Evolutionary conservation across 768 basidiomycete species (phyloP), one percentile per base, ranked within the genome.

Genomic region (Kwoniella heveanensis): DNA sequence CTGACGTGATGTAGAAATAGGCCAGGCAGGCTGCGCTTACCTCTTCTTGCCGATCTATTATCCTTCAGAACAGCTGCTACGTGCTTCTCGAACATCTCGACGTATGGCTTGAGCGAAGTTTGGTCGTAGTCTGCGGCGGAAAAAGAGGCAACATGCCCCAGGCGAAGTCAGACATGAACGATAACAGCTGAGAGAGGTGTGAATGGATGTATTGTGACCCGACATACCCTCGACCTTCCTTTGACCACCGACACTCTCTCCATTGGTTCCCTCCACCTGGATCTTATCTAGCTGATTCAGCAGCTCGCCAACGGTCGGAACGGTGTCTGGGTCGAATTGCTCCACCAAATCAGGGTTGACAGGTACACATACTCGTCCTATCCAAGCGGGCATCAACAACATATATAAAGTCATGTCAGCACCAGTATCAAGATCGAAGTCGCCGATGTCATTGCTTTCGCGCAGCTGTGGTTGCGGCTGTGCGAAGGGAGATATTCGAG

Each of bases 331-430:
- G 74, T 95, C 87, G 74, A 98, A 99, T 1, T 85, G 82, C 58
- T 91, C 87, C 29, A 97, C 85, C 30, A 81, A 77, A 32, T 81
- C 81, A 2, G 92, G 89, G 73, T 95, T 89, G 19, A 98, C 83
- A 0, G 95, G 96, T 1, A 99, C 91, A 77, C 95, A 99, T 9
- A 99, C 87, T 29, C 92, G 86, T 1, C 95, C 96, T 80, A 36
- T 1, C 8, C n/a, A 26, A 37, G 9, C 39, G n/a, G 10, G 19
- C 10, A 21, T 22, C 25, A 8, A n/a, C n/a, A n/a, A n/a, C n/a
- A n/a, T n/a, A n/a, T n/a, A n/a, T n/a, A n/a, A n/a, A n/a, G n/a
- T n/a, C n/a, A n/a, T n/a, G n/a, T n/a, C n/a, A n/a, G n/a, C n/a
- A n/a, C n/a, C n/a, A n/a, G n/a, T n/a, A n/a, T n/a, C n/a, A n/a